phyloP scores from a whole-genome alignment of 768 basidiomycete species.

The Lactarius evosmus region DNA sequence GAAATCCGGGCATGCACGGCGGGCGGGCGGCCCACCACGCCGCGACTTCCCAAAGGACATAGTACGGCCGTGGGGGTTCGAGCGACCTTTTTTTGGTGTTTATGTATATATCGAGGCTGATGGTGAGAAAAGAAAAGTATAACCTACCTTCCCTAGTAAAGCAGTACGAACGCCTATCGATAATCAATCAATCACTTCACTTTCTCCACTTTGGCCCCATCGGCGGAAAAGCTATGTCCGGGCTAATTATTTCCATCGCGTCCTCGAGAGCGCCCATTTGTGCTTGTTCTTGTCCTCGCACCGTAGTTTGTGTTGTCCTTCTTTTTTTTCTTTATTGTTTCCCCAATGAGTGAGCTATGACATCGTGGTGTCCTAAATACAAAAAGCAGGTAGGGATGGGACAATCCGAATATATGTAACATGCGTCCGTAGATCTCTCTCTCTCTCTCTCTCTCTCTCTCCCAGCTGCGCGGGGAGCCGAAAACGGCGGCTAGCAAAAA shows the following conservation, averaged over 20 bases:
- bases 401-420: not conserved
- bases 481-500: not conserved
- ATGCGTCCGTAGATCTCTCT: not conserved
- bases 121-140: too few relatives aligned
- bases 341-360: not conserved
- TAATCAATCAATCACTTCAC: not conserved
- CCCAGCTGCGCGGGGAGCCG: not conserved
- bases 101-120: too few relatives aligned
- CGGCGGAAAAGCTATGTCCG: not conserved
- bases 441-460: too few relatives aligned
- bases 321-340: not conserved
- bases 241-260: not conserved
- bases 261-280: not conserved
- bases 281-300: not conserved
- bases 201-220: not conserved
- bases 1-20: not conserved
- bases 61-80: too few relatives aligned
- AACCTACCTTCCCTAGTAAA: not conserved
- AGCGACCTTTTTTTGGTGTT: too few relatives aligned
- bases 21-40: too few relatives aligned
- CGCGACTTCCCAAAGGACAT: too few relatives aligned
- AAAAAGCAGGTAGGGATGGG: not conserved
- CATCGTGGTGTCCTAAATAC: not conserved
- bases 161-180: not conserved
- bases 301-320: not conserved